Evolutionary conservation across 768 basidiomycete species (phyloP).

Genomic region (Lactarius vividus): DNA sequence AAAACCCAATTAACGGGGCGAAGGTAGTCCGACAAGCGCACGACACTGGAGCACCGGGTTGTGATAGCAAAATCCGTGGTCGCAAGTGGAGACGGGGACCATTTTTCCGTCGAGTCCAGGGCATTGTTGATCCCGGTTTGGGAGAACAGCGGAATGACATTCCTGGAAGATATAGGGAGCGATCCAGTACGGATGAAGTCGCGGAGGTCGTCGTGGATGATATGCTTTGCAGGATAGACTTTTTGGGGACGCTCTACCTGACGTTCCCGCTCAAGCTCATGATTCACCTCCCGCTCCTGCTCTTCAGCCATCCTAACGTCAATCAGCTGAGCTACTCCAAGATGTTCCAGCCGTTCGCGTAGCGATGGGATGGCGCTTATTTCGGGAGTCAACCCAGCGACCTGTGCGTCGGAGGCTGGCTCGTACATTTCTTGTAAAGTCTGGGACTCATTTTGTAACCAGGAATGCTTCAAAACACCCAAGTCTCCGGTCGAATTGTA

Average conservation of each 20-base stretch:
- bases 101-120: background rate
- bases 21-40: slow-evolving; percentile 10
- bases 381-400: background rate
- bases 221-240: background rate
- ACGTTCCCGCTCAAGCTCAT: slow-evolving; percentile 2
- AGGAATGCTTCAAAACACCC: background rate
- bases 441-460: background rate
- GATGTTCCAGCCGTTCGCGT: background rate
- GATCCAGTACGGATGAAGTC: background rate
- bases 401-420: background rate
- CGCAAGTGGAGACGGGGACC: background rate
- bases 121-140: background rate
- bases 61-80: background rate
- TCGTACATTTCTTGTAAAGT: slow-evolving; percentile 12
- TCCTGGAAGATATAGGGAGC: background rate
- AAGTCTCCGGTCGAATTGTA: background rate
- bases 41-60: background rate
- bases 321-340: background rate
- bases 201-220: background rate
- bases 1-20: slow-evolving; percentile 18
- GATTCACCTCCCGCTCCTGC: slow-evolving; percentile 1
- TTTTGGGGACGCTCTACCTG: background rate
- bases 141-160: background rate
- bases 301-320: slow-evolving; percentile 3
- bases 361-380: background rate